Evolutionary conservation across 1,284 basidiomycete species (phyloP).

Genomic region (Boletus mariae): DNA sequence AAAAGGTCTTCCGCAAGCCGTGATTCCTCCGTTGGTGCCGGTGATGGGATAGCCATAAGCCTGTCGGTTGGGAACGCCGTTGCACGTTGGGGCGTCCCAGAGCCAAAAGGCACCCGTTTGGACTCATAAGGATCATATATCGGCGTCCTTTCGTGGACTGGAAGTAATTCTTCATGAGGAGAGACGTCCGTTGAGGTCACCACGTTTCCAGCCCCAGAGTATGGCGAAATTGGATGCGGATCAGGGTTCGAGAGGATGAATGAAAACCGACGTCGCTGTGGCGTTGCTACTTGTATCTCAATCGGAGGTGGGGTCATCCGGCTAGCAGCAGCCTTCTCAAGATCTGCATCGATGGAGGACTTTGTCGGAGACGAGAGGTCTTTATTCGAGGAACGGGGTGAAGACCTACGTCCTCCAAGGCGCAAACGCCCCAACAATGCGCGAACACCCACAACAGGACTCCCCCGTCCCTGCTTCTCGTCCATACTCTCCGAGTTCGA

Average conservation of each 20-base stretch:
- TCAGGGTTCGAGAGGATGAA: conserved; percentile 35
- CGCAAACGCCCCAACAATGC: conserved; percentile 27
- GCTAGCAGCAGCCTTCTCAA: conserved; percentile 12
- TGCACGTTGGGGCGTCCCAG: background rate
- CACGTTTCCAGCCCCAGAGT: conserved; percentile 4
- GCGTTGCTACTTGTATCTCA: conserved; percentile 15
- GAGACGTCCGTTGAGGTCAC: background rate
- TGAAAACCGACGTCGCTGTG: conserved; percentile 23
- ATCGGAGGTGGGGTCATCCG: conserved; percentile 17
- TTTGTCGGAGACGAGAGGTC: conserved; percentile 22
- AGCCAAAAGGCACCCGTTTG: background rate
- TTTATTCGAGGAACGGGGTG: conserved; percentile 25
- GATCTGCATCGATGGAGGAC: conserved; percentile 11
- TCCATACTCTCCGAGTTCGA: conserved; percentile 23
- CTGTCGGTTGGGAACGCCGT: conserved; percentile 3
- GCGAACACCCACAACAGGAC: conserved; percentile 26
- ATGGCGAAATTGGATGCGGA: conserved; percentile 20
- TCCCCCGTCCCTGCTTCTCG: conserved; percentile 24
- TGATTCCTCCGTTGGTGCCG: conserved; percentile 36
- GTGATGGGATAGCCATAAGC: conserved; percentile 31
- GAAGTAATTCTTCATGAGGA: background rate
- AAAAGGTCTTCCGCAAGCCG: conserved; percentile 37
- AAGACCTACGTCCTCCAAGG: conserved; percentile 26
- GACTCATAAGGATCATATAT: background rate
- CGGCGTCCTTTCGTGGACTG: conserved; percentile 2